Evolutionary conservation across 768 basidiomycete genomes (phyloP), one percentile per base, ranked within the genome.

Genomic region (Dictyophora rubrovolvata): DNA sequence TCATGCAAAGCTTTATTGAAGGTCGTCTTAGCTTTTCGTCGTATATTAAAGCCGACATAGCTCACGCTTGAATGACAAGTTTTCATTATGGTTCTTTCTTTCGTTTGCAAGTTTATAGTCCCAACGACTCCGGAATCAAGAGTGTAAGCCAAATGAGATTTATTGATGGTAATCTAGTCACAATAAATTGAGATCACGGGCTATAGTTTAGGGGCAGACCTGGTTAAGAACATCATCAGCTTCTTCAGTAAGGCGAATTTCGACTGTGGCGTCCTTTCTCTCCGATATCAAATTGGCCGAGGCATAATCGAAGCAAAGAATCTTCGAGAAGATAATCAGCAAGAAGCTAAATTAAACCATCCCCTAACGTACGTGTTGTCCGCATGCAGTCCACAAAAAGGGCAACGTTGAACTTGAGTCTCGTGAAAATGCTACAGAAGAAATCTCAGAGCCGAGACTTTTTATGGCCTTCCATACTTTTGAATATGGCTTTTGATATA

Each of bases 111-210:
- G 59, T 90, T 84, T 9, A 90, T 67, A 18, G 83, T 71, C 0
- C 89, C 88, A 12, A 89, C 85, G 16, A 65, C 63, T 0, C 89
- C 89, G 18, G 79, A 79, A 69, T 92, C 90, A 33, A 79, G 77
- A 61, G 82, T 80, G 68, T 87, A 89, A 5, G 86, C 87, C 48
- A 91, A 66, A 54, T 63, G 65, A 63, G 68, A 80, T 65, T 64
- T 74, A 74, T 79, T 78, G 28, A 67, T 65, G 60, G 75, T 75
- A 66, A 90, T 79, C 88, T 91, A 47, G 16, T 17, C 18, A 48
- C 48, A 56, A 28, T 22, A 20, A 12, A 11, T 1, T 56, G 49
- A 52, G n/a, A 49, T 28, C 11, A 8, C n/a, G 2, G 48, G 21
- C 48, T 22, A 36, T 56, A 28, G 42, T 8, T 50, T 16, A n/a